Base-by-base conservation (phyloP, 108 stramenopile species). In the Cyclostephanos tholiformis region DNA sequence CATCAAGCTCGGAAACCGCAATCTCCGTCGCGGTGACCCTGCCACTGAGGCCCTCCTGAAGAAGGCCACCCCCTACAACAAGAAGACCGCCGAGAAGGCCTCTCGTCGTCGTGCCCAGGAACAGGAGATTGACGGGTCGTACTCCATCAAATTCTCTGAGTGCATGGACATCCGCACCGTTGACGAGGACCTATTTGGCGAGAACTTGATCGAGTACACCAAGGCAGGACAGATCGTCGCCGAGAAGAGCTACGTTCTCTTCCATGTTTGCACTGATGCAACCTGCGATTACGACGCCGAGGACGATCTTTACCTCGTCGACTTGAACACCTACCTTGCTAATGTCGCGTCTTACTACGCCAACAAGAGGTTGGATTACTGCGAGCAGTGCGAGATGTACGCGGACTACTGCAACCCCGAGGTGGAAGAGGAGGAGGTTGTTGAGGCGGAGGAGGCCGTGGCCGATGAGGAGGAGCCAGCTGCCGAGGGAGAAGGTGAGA, bases 291-390 rank as follows among this genome's bases (percentile, higher is more conserved):
- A 61, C 20, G 79, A 78, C 16, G 38, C 43, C 20, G 77, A 82
- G 17, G 59, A 76, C n/a, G 80, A 73, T 59, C 51, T 75, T n/a
- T 81, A 82, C 69, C 76, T 85, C 46, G 73, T 79, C 39, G 72
- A 82, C 41, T 65, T 85, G 39, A 8, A 72, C 20, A 74, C 80
- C 13, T 85, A 79, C 56, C 38, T 85, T 35, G 39, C 41, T 0
- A 79, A 68, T 39, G 68, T 79, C 27, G 77, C 73, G 43, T 26
- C 56, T 22, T 71, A 75, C 46, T 65, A 81, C 19, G 75, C 75
- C 60, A 82, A 75, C 55, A 73, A 82, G 64, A 64, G 61, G 39
- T 52, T 22, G 20, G 72, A 76, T 26, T 85, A 79, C 52, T 85
- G 84, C 65, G 67, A 71, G 26, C 67, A 73, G 23, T 85, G 84